Evolutionary conservation across 1,284 basidiomycete genomes (phyloP).

Genomic region (Pulveroboletus sp.): DNA sequence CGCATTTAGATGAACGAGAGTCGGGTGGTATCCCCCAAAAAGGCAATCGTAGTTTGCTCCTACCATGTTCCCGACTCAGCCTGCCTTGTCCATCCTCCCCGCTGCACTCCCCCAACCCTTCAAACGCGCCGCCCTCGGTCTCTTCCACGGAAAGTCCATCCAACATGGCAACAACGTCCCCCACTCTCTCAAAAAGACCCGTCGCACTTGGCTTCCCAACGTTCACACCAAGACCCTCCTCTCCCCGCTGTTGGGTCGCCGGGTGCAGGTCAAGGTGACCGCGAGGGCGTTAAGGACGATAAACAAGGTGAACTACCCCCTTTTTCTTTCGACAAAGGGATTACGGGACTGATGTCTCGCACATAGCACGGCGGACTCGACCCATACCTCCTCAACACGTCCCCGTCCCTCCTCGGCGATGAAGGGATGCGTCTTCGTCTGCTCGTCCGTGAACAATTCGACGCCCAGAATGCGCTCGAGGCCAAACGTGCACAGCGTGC

Average conservation of each 20-base stretch:
- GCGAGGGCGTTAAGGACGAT: constrained; percentile 74
- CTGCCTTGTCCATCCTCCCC: constrained; percentile 25
- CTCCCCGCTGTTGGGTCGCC: constrained; percentile 59
- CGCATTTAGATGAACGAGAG: neutral
- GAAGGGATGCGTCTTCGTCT: constrained; percentile 74
- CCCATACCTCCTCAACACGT: constrained; percentile 68
- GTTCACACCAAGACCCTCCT: constrained; percentile 69
- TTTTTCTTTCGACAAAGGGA: constrained; percentile 1
- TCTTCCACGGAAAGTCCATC: constrained; percentile 78
- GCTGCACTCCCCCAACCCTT: constrained; percentile 55
- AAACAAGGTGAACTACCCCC: constrained; percentile 53
- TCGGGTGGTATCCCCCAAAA: neutral
- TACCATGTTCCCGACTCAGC: constrained; percentile 25
- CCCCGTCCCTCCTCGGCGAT: constrained; percentile 60
- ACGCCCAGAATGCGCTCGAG: constrained; percentile 26
- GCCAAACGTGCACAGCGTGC: constrained; percentile 11
- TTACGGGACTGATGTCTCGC: neutral
- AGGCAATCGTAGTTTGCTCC: constrained; percentile 1
- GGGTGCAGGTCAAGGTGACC: constrained; percentile 66
- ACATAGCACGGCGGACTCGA: constrained; percentile 73
- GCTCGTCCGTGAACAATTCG: constrained; percentile 46
- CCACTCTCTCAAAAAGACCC: constrained; percentile 89
- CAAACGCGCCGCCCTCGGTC: constrained; percentile 70
- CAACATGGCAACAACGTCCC: constrained; percentile 90
- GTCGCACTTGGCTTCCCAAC: constrained; percentile 87